Evolutionary conservation across 352 stramenopile genomes (phyloP).

Genomic region (Pilasporangium apinafurcum): DNA sequence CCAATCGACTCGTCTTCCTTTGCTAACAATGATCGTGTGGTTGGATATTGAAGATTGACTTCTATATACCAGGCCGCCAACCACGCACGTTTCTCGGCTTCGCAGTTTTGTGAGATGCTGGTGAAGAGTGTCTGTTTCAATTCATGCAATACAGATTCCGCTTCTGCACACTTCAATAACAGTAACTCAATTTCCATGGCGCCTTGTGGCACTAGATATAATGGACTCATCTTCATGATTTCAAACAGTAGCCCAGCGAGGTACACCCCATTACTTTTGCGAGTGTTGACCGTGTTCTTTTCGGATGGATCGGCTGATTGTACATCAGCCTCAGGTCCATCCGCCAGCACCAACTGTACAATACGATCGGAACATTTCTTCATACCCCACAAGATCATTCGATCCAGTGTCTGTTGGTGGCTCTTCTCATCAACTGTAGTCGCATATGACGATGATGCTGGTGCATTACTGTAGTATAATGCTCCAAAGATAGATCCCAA

Average conservation of each 20-base stretch:
- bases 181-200: constrained; percentile 41
- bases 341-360: constrained; percentile 16
- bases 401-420: constrained; percentile 8
- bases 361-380: constrained; percentile 31
- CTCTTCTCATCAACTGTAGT: constrained; percentile 2
- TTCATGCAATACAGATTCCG: constrained; percentile 10
- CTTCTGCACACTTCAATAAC: constrained; percentile 11
- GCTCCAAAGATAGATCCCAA: constrained; percentile 46
- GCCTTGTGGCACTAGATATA: constrained; percentile 24
- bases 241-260: constrained; percentile 47
- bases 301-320: background rate
- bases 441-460: background rate
- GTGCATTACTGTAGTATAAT: constrained; percentile 22
- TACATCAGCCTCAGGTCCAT: constrained; percentile 7
- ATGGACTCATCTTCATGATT: constrained; percentile 50
- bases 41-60: constrained; percentile 27
- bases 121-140: constrained; percentile 35
- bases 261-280: constrained; percentile 23
- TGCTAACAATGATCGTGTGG: too few species aligned
- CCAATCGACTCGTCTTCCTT: too few species aligned
- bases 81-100: constrained; percentile 55
- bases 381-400: constrained; percentile 45
- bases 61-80: constrained; percentile 56
- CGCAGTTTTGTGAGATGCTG: constrained; percentile 46
- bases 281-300: background rate